Base-by-base conservation (phyloP, 257 asterid species). In the Oldenlandia corymbosa region DNA sequence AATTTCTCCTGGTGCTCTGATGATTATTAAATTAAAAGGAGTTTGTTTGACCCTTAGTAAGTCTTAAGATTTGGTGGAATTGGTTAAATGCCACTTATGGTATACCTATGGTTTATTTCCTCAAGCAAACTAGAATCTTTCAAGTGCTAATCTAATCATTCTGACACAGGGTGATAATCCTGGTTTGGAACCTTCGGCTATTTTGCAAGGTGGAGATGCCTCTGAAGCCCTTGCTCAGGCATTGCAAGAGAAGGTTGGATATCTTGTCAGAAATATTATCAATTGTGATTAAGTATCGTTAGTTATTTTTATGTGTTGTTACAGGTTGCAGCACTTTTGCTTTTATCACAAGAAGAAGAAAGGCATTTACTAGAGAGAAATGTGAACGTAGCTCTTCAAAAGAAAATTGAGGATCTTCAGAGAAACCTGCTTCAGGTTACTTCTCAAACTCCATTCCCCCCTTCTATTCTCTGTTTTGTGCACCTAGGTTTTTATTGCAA, bases 301-400 rank as follows among this genome's bases (percentile, higher is more conserved):
- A 56, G 71, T 58, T 39, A n/a, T 46, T 62, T 3, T 45, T 49
- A 1, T 66, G 54, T 55, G 6, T 69, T 81, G 55, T 24, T 67
- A 48, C 58, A 93, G 99, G 97, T 93, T 62, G 79, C 70, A 47
- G 77, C 93, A 28, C 79, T 93, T 64, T 76, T 93, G 72, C 99
- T 90, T 66, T 70, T 90, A 49, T 87, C 99, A 5, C 99, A 93
- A 75, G 87, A 93, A 83, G 97, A 93, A 69, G 99, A 93, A 78
- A 73, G 96, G 36, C 84, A 87, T 73, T 69, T 90, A 36, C 79
- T 90, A 43, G 97, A 93, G 80, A 83, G 95, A 75, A 81, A 93
- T 67, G 87, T 90, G 58, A 80, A 84, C 70, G 91, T 88, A 41
- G 89, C 94, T 73, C 78, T 85, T 63, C 88, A 85, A 76, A 83